Conservation (phyloP, 208 protist genomes). For the Leishmania tarentolae region DNA sequence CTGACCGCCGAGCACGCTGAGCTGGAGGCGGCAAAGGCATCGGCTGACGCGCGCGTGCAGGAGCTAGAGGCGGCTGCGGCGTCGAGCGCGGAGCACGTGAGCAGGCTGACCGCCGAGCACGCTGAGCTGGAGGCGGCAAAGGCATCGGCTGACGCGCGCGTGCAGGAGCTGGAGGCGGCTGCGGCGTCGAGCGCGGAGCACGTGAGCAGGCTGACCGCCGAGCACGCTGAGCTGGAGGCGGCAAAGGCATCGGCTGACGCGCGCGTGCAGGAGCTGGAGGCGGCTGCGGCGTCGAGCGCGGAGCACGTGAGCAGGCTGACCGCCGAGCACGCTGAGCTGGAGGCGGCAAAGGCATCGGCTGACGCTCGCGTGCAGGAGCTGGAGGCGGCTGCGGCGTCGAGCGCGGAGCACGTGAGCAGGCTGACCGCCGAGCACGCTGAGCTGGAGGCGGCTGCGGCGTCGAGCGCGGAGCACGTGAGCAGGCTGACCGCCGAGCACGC, state of each 20-base stretch:
- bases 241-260: background rate
- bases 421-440: conserved; percentile 4
- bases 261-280: conserved; percentile 5
- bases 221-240: conserved; percentile 18
- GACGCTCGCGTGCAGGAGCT: conserved; percentile 6
- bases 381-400: background rate
- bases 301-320: background rate
- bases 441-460: conserved; percentile 6
- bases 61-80: conserved; percentile 15
- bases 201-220: background rate
- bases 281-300: background rate
- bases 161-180: conserved; percentile 10
- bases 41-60: background rate
- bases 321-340: conserved; percentile 7
- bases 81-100: background rate
- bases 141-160: background rate
- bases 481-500: conserved; percentile 6
- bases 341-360: background rate
- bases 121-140: conserved; percentile 13
- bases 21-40: conserved; percentile 11
- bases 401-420: background rate
- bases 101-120: background rate
- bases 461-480: background rate
- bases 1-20: background rate
- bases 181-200: background rate